Evolutionary conservation across 164 flowering plant species (phyloP).

Genomic region (Macadamia tetraphylla): DNA sequence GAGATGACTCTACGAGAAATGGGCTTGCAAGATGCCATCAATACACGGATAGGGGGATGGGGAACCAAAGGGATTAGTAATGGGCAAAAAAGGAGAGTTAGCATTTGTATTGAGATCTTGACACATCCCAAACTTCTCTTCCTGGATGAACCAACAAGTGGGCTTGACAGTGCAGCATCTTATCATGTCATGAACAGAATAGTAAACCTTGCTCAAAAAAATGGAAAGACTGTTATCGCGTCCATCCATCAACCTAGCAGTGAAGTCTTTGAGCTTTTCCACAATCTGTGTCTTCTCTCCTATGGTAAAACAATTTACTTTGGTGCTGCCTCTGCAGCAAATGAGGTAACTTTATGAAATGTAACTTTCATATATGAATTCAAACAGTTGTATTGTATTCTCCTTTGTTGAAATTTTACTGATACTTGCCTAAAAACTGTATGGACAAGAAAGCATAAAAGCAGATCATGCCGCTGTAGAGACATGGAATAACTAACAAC

Average conservation of each 20-base stretch:
- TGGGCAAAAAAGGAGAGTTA: slow-evolving; percentile 59
- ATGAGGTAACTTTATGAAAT: slow-evolving; percentile 25
- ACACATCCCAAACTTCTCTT: slow-evolving; percentile 50
- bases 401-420: no score
- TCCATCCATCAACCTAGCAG: slow-evolving; percentile 77
- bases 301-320: slow-evolving; percentile 56
- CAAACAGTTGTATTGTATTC: no score
- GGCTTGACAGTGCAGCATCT: slow-evolving; percentile 70
- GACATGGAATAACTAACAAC: no score
- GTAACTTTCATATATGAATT: no score
- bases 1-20: slow-evolving; percentile 47
- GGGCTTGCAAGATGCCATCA: slow-evolving; percentile 49
- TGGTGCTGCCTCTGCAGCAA: slow-evolving; percentile 40
- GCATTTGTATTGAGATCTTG: slow-evolving; percentile 53
- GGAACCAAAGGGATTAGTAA: slow-evolving; percentile 48
- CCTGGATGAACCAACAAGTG: slow-evolving; percentile 72
- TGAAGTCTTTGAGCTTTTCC: slow-evolving; percentile 54
- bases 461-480: no score
- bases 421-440: no score
- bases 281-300: slow-evolving; percentile 55
- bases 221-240: slow-evolving; percentile 47
- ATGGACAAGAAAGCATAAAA: no score
- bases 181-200: slow-evolving; percentile 43
- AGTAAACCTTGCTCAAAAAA: slow-evolving; percentile 21
- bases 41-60: slow-evolving; percentile 57